A percentile compares a stretch with the other conserved stretches of the same genome.
Evolutionary conservation across 306 rosid species (phyloP).

Genomic region (Fragaria nilgerrensis): DNA sequence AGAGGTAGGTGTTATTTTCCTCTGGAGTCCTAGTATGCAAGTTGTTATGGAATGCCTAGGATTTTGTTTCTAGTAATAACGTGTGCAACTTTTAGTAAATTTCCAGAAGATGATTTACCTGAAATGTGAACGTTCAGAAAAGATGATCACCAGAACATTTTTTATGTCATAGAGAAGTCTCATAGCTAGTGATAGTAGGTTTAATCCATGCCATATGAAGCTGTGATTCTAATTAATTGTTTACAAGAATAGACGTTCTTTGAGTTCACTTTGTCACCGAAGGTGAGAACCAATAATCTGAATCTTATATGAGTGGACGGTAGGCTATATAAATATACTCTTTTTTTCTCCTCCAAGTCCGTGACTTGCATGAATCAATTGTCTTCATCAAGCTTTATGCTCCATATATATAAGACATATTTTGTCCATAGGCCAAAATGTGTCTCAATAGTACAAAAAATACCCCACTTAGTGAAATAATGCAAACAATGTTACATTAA

Average conservation of each 20-base stretch:
- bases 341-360: constrained; percentile 12
- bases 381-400: constrained; percentile 6
- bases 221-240: background rate
- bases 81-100: background rate
- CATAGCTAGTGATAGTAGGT: background rate
- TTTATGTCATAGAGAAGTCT: background rate
- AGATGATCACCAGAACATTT: background rate
- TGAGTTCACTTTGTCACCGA: background rate
- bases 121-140: background rate
- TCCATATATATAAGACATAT: background rate
- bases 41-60: background rate
- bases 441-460: background rate
- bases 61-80: background rate
- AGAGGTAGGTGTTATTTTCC: background rate
- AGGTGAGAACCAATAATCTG: background rate
- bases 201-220: background rate
- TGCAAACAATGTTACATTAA: background rate
- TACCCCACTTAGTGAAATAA: background rate
- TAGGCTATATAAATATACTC: background rate
- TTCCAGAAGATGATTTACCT: background rate
- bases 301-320: constrained; percentile 16
- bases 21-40: background rate
- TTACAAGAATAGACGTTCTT: background rate
- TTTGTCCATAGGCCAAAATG: background rate
- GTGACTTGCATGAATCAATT: constrained; percentile 21